Percentiles rank a stretch among this genome's conserved stretches.
These are phyloP conservation scores for Scolecobasidium constrictum DNA, from an alignment of 2,329 filamentous ascomycete species.

Conservation along the genomic window DNA sequence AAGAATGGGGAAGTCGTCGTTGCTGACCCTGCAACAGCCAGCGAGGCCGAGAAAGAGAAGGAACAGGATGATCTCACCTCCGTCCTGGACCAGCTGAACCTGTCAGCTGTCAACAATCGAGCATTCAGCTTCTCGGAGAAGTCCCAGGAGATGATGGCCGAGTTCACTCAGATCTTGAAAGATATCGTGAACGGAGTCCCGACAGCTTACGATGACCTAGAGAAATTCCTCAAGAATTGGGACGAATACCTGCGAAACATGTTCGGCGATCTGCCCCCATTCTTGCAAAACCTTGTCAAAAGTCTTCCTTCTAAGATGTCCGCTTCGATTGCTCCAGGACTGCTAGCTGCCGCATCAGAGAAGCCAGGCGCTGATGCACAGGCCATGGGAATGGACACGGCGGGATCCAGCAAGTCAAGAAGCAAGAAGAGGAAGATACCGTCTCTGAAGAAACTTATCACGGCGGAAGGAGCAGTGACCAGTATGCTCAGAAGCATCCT, in stretches of 20 bases:
- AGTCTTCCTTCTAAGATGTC: slow-evolving; percentile 76
- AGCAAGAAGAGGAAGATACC: slow-evolving; percentile 57
- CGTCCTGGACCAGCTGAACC: slow-evolving; percentile 74
- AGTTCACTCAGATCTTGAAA: slow-evolving; percentile 84
- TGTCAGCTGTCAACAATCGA: slow-evolving; percentile 73
- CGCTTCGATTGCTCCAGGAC: slow-evolving; percentile 63
- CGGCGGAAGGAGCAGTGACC: slow-evolving; percentile 77
- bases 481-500: slow-evolving; percentile 84
- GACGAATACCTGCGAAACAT: slow-evolving; percentile 53
- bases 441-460: slow-evolving; percentile 67
- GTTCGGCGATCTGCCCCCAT: slow-evolving; percentile 58
- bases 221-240: slow-evolving; percentile 52
- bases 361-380: slow-evolving; percentile 41
- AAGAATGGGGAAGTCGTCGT: slow-evolving; percentile 24
- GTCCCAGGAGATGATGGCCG: slow-evolving; percentile 67
- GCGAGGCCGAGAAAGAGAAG: slow-evolving; percentile 29
- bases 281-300: slow-evolving; percentile 77
- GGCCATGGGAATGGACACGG: slow-evolving; percentile 21
- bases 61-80: slow-evolving; percentile 64
- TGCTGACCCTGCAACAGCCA: slow-evolving; percentile 17
- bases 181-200: slow-evolving; percentile 88
- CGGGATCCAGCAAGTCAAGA: slow-evolving; percentile 24
- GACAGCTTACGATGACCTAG: slow-evolving; percentile 86
- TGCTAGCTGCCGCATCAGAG: slow-evolving; percentile 69
- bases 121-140: slow-evolving; percentile 78